Evolutionary conservation across 345 rosid genomes (phyloP).

Genomic region (Gossypium raimondii): DNA sequence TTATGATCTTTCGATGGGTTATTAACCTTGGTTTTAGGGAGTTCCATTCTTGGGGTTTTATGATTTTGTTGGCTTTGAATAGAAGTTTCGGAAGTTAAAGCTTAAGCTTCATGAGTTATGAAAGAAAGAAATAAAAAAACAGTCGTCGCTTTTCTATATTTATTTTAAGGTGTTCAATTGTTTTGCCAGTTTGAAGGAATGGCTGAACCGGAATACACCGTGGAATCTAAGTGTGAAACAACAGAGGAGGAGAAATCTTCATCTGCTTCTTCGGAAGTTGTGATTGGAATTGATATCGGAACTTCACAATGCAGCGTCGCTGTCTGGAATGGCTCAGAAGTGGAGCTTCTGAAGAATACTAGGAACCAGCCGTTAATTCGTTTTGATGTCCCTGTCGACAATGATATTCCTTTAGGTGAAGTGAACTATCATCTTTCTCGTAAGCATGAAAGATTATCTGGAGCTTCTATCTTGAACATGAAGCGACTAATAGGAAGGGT

Average conservation of each 20-base stretch:
- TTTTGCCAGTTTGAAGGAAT: slow-evolving; percentile 35
- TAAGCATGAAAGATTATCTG: slow-evolving; percentile 71
- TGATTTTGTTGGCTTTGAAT: background rate
- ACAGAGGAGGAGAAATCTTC: slow-evolving; percentile 64
- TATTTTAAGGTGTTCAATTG: background rate
- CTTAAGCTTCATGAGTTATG: background rate
- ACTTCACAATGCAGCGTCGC: slow-evolving; percentile 84
- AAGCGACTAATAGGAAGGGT: slow-evolving; percentile 84
- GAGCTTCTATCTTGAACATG: slow-evolving; percentile 82
- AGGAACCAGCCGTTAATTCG: slow-evolving; percentile 69
- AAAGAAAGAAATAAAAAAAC: background rate
- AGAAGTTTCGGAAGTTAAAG: background rate
- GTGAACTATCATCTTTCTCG: slow-evolving; percentile 63
- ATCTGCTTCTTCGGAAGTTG: slow-evolving; percentile 51
- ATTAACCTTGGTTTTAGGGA: background rate
- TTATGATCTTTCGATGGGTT: background rate
- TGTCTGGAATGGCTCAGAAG: slow-evolving; percentile 75
- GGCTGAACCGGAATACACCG: slow-evolving; percentile 71
- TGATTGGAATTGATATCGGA: slow-evolving; percentile 80
- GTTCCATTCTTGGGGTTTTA: background rate
- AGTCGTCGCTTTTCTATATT: background rate
- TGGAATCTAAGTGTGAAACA: slow-evolving; percentile 73
- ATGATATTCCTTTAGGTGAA: slow-evolving; percentile 64
- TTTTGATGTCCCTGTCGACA: slow-evolving; percentile 69
- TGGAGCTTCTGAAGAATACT: slow-evolving; percentile 64